These are phyloP conservation scores for Ruellia speciosa DNA, from an alignment of 305 asterid genomes.

Conservation along the genomic window DNA sequence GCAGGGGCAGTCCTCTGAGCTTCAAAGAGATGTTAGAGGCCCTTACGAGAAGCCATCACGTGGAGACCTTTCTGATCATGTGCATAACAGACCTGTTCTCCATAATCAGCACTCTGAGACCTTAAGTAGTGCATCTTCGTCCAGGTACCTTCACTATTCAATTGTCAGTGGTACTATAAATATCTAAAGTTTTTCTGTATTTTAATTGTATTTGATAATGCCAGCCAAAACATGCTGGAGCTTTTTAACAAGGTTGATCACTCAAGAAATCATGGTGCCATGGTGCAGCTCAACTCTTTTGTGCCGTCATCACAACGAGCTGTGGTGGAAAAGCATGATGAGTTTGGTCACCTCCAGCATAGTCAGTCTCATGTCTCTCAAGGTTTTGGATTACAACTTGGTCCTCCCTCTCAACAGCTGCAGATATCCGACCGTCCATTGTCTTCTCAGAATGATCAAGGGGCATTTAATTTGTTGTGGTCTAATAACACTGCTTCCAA, in stretches of 20 bases:
- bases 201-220: constrained; percentile 20
- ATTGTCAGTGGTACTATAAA: background rate
- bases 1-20: constrained; percentile 44
- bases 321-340: constrained; percentile 39
- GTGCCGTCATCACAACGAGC: constrained; percentile 38
- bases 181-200: constrained; percentile 1
- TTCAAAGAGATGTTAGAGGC: constrained; percentile 33
- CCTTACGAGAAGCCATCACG: constrained; percentile 29
- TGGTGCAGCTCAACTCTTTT: constrained; percentile 28
- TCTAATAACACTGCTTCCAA: constrained; percentile 28
- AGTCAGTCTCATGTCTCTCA: constrained; percentile 48
- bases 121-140: constrained; percentile 32
- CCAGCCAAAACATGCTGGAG: constrained; percentile 73
- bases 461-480: constrained; percentile 22
- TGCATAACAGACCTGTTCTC: constrained; percentile 26
- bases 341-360: constrained; percentile 32
- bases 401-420: constrained; percentile 62
- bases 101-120: constrained; percentile 31
- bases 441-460: constrained; percentile 36
- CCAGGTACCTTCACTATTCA: constrained; percentile 38
- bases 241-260: constrained; percentile 73
- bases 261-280: constrained; percentile 34
- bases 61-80: constrained; percentile 29
- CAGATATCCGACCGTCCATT: constrained; percentile 31
- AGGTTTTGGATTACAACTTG: constrained; percentile 73